These are phyloP conservation scores for Malassezia nana DNA, from an alignment of 1,284 basidiomycete genomes.

Conservation along the genomic window DNA sequence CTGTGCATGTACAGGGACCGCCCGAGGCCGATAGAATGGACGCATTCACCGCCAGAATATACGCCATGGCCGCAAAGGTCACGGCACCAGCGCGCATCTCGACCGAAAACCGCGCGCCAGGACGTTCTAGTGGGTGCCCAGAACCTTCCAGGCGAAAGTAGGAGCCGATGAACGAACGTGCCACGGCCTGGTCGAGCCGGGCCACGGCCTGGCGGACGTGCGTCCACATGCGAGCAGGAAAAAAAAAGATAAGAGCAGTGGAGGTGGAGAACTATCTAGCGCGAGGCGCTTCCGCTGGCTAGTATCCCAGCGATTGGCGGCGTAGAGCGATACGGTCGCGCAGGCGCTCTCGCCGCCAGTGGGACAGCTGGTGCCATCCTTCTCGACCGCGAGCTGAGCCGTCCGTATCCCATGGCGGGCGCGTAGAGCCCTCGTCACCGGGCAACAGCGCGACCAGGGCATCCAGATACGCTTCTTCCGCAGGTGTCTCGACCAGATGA, in stretches of 20 bases:
- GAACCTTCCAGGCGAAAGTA: constrained; percentile 77
- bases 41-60: constrained; percentile 56
- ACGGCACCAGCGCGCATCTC: constrained; percentile 45
- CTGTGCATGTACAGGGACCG: constrained; percentile 66
- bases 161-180: constrained; percentile 61
- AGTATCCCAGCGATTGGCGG: constrained; percentile 21
- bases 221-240: background rate
- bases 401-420: background rate
- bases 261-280: background rate
- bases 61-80: constrained; percentile 46
- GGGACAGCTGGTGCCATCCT: background rate
- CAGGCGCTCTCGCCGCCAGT: constrained; percentile 19
- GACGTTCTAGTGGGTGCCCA: constrained; percentile 64
- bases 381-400: constrained; percentile 11
- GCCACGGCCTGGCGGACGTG: background rate
- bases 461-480: constrained; percentile 24
- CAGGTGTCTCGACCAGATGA: background rate
- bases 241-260: background rate
- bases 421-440: background rate
- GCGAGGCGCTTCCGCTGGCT: background rate
- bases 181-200: constrained; percentile 52
- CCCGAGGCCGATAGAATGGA: constrained; percentile 66
- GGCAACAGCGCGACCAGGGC: constrained; percentile 19
- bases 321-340: constrained; percentile 13
- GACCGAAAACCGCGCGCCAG: constrained; percentile 60